Conservation (phyloP, 2,329 filamentous ascomycete species). For the Elsinoe fawcettii region DNA sequence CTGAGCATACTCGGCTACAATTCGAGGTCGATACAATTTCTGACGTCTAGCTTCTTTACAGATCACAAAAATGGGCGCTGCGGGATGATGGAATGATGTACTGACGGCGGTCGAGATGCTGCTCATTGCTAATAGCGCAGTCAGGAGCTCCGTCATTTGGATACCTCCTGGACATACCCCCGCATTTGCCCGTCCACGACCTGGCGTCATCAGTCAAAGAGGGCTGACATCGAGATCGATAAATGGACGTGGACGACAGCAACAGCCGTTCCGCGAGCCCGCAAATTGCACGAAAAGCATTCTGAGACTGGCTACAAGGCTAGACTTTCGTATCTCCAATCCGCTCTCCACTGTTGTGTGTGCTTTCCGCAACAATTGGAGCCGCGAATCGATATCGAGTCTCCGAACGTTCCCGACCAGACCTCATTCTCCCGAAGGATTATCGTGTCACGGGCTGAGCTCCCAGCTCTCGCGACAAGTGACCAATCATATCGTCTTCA, state of each 20-base stretch:
- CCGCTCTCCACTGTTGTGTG: neutral
- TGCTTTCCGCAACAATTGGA: neutral
- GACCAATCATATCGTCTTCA: slow-evolving; percentile 4
- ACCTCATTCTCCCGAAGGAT: neutral
- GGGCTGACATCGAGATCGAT: slow-evolving; percentile 6
- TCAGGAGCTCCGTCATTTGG: slow-evolving; percentile 9
- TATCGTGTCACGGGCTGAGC: slow-evolving; percentile 14
- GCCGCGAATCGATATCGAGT: slow-evolving; percentile 10
- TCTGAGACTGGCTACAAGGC: slow-evolving; percentile 5
- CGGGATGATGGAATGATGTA: slow-evolving; percentile 10
- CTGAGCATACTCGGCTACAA: neutral
- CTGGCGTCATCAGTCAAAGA: slow-evolving; percentile 5
- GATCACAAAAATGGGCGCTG: neutral
- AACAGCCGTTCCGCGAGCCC: slow-evolving; percentile 12
- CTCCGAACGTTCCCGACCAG: neutral
- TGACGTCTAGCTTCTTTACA: neutral
- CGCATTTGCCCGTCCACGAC: slow-evolving; percentile 7
- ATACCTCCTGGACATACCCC: slow-evolving; percentile 1
- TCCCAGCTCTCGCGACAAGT: neutral
- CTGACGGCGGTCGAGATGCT: slow-evolving; percentile 7
- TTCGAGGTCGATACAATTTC: neutral
- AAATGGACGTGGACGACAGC: neutral
- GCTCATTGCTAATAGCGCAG: slow-evolving; percentile 4
- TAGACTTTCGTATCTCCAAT: slow-evolving; percentile 9
- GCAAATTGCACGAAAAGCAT: slow-evolving; percentile 13